These are phyloP conservation scores for Mucor lusitanicus DNA, from an alignment of 371 early-diverging fungal species.

Conservation along the genomic window DNA sequence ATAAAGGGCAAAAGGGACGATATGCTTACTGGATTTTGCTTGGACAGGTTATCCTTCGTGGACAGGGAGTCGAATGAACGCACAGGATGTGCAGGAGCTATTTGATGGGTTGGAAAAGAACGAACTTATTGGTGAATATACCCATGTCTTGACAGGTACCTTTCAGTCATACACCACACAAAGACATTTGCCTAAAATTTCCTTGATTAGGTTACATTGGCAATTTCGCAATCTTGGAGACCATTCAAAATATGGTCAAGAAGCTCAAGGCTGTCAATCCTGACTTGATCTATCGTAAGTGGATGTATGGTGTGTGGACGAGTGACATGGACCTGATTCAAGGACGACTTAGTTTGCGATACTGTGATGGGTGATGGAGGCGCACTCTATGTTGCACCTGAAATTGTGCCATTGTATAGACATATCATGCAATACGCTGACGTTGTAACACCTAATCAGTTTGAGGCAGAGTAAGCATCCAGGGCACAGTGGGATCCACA, in stretches of 20 bases:
- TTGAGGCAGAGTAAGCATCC: constrained; percentile 79
- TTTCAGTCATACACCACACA: background rate
- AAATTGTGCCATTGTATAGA: constrained; percentile 80
- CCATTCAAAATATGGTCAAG: constrained; percentile 56
- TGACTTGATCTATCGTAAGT: constrained; percentile 49
- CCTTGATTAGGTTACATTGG: constrained; percentile 76
- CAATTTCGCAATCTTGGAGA: constrained; percentile 66
- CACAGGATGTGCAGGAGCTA: constrained; percentile 66
- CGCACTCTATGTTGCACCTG: constrained; percentile 79
- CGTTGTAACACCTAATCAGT: constrained; percentile 90
- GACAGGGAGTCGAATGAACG: constrained; percentile 68
- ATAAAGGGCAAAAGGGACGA: background rate
- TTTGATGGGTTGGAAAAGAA: constrained; percentile 76
- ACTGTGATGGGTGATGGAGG: constrained; percentile 95
- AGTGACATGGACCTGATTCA: background rate
- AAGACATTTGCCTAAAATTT: background rate
- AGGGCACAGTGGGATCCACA: background rate
- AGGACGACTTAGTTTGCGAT: constrained; percentile 71
- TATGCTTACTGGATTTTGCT: background rate
- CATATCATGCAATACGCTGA: constrained; percentile 63
- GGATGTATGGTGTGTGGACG: background rate
- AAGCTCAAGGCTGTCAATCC: constrained; percentile 53
- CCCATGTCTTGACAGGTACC: constrained; percentile 79
- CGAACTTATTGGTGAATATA: constrained; percentile 69
- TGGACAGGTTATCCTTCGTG: constrained; percentile 74